Conservation (phyloP, 441 rosid genomes). For the Adansonia grandidieri region DNA sequence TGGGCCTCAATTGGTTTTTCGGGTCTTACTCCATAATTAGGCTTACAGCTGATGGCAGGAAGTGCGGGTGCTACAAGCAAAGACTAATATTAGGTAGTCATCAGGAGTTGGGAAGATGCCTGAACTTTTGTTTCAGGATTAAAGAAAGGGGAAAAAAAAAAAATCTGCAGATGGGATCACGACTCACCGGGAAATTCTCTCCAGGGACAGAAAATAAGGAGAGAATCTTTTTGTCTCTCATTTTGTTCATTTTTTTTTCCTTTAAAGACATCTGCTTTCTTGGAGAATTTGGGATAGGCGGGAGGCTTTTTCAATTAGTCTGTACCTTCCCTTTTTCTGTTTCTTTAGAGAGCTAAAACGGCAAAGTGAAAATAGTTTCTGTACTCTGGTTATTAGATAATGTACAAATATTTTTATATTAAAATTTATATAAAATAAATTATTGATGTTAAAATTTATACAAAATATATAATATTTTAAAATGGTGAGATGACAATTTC, state of each 20-base stretch:
- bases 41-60: constrained; percentile 28
- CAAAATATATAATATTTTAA: too few relatives aligned
- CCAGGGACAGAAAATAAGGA: constrained; percentile 28
- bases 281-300: constrained; percentile 31
- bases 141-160: background rate
- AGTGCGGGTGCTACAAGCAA: constrained; percentile 28
- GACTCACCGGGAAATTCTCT: constrained; percentile 32
- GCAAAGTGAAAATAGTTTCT: background rate
- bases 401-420: too few relatives aligned
- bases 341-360: constrained; percentile 19
- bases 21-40: constrained; percentile 24
- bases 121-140: constrained; percentile 27
- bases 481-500: too few relatives aligned
- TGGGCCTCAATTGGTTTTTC: constrained; percentile 31
- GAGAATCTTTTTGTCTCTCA: background rate
- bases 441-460: too few relatives aligned
- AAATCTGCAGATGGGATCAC: constrained; percentile 32
- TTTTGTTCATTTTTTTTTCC: constrained; percentile 17
- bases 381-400: constrained; percentile 27
- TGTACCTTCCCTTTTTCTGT: constrained; percentile 20
- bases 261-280: constrained; percentile 20
- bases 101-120: constrained; percentile 40
- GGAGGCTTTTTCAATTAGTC: constrained; percentile 17
- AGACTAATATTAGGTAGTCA: constrained; percentile 41
- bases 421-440: too few relatives aligned